These are phyloP conservation scores for Quaeritorhiza haematococci DNA, from an alignment of 371 early-diverging fungal genomes.

Conservation along the genomic window DNA sequence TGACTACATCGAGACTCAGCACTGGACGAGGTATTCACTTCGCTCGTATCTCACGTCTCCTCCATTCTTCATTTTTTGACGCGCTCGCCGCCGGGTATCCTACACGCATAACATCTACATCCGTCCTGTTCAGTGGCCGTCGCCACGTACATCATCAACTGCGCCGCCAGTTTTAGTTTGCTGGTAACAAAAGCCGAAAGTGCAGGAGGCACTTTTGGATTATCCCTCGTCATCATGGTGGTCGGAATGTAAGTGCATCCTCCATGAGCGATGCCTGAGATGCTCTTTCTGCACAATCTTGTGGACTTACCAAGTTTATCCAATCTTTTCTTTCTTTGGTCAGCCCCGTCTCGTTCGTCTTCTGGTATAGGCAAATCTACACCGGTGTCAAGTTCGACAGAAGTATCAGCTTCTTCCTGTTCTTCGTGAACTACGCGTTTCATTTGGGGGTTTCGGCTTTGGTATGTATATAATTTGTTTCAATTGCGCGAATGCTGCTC, in stretches of 20 bases:
- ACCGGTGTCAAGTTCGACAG: slow-evolving; percentile 26
- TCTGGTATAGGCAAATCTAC: slow-evolving; percentile 36
- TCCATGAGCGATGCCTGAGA: too few relatives aligned
- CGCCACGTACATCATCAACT: slow-evolving; percentile 19
- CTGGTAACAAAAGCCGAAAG: slow-evolving; percentile 14
- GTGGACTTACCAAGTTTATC: too few relatives aligned
- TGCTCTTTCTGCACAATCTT: too few relatives aligned
- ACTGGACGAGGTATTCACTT: too few relatives aligned
- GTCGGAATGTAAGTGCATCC: slow-evolving; percentile 25
- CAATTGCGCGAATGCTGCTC: too few relatives aligned
- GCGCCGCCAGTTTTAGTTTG: slow-evolving; percentile 22
- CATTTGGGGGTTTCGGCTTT: slow-evolving; percentile 23
- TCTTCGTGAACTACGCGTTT: slow-evolving; percentile 29
- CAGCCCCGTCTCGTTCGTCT: slow-evolving; percentile 29
- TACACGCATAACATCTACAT: neutral
- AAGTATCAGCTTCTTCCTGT: slow-evolving; percentile 29
- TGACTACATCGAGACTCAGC: neutral
- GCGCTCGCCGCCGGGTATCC: too few relatives aligned
- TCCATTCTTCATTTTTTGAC: neutral
- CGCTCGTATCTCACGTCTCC: too few relatives aligned
- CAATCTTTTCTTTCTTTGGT: slow-evolving; percentile 25
- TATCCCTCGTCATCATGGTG: slow-evolving; percentile 15
- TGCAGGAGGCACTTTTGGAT: slow-evolving; percentile 12
- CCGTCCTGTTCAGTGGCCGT: slow-evolving; percentile 9
- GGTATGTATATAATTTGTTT: too few relatives aligned